Evolutionary conservation across 1,284 basidiomycete species (phyloP).

Genomic region (Malassezia caprae): DNA sequence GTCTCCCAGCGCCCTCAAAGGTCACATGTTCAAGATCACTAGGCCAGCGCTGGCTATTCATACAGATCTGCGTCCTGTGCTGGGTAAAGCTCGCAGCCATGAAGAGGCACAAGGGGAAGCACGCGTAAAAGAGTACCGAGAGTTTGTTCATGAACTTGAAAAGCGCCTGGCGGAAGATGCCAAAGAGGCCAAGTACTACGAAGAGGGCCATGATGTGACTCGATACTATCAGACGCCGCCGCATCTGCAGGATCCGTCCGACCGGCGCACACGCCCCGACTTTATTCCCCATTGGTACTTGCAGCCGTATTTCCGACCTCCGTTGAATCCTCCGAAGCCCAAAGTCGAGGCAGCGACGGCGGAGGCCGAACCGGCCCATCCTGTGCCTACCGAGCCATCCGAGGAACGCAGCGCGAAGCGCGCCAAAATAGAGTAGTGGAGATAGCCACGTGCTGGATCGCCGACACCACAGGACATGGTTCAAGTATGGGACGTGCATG

Average conservation of each 20-base stretch:
- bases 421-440: neutral
- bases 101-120: constrained; percentile 55
- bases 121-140: constrained; percentile 55
- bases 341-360: neutral
- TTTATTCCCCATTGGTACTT: constrained; percentile 70
- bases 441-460: neutral
- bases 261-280: constrained; percentile 48
- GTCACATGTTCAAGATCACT: constrained; percentile 85
- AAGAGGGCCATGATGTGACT: constrained; percentile 16
- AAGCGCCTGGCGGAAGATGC: constrained; percentile 53
- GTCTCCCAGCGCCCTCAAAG: constrained; percentile 66
- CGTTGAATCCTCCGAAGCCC: constrained; percentile 19
- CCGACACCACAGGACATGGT: neutral
- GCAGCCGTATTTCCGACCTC: constrained; percentile 70
- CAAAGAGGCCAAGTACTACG: constrained; percentile 13
- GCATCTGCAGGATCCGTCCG: constrained; percentile 48
- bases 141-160: constrained; percentile 60
- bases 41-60: constrained; percentile 64
- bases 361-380: neutral
- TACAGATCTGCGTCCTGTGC: constrained; percentile 61
- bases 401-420: neutral
- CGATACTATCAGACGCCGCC: constrained; percentile 17
- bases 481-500: neutral
- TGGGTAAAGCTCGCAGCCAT: constrained; percentile 53
- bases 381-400: neutral